Conservation (phyloP, 495 filamentous ascomycete species). For the Hyphodiscus hymeniophilus region DNA sequence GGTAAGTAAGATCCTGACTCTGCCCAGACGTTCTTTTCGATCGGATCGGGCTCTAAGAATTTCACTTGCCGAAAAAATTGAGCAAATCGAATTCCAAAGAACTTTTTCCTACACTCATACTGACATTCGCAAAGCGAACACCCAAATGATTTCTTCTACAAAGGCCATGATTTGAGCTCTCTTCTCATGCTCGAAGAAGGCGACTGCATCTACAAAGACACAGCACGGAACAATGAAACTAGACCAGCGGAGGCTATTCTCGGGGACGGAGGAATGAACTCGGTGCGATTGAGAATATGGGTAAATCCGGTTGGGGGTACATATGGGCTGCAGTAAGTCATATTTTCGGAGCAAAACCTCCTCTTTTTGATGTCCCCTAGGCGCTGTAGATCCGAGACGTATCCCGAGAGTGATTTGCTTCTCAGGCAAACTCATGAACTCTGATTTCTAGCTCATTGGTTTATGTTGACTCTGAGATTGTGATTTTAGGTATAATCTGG, state of each 20-base stretch:
- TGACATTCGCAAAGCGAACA: background rate
- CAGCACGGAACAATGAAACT: constrained; percentile 25
- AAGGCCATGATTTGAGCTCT: constrained; percentile 33
- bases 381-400: too few species aligned
- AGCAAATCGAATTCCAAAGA: background rate
- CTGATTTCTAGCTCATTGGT: too few species aligned
- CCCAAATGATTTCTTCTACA: constrained; percentile 26
- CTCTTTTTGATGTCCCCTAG: too few species aligned
- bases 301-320: constrained; percentile 25
- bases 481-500: too few species aligned
- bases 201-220: constrained; percentile 31
- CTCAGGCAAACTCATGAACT: too few species aligned
- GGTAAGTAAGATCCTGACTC: background rate
- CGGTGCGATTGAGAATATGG: constrained; percentile 27
- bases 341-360: too few species aligned
- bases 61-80: background rate
- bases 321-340: constrained; percentile 20
- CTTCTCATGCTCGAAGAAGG: constrained; percentile 27
- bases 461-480: too few species aligned
- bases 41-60: too few species aligned
- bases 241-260: constrained; percentile 31
- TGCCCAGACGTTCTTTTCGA: background rate
- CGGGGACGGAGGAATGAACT: constrained; percentile 34
- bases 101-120: background rate
- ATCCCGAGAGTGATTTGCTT: too few species aligned